Base-by-base conservation (phyloP, 495 filamentous ascomycete species). In the Penicillium angulare region DNA sequence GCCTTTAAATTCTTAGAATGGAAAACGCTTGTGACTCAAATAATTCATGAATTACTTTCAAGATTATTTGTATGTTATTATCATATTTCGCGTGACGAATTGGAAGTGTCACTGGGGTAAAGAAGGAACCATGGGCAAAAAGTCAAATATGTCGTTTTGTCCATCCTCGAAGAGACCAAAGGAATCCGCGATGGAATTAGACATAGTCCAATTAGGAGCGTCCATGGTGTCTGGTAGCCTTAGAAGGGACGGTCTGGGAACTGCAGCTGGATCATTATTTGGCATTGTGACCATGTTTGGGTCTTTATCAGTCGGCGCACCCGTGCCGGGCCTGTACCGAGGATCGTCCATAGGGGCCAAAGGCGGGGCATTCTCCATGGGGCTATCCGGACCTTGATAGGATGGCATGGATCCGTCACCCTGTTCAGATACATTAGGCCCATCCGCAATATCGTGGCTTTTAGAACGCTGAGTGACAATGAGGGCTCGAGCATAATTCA, bases 91-190 rank as follows among this genome's bases (percentile, higher is more conserved):
- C n/a, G n/a, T n/a, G n/a, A n/a, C n/a, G n/a, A 16, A 5, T 5
- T 23, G 12, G 8, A 0, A 17, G 7, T 21, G 20, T 41, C 59
- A 68, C 45, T 59, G 56, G 21, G 69, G 66, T 43, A 72, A 60
- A 29, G 64, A 64, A n/a, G 69, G 68, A 68, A 73, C 71, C 49
- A 65, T 66, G 16, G 69, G 71, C 23, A 74, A 53, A 45, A 74
- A 74, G 46, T 74, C 71, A 53, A 74, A 74, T 21, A 74, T 64
- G 41, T 74, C 71, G 39, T 69, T 73, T 48, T 74, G 71, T 2
- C 65, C 71, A 43, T 74, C 71, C 31, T 74, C 71, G 31, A 74
- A 74, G n/a, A 74, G 58, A 10, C 70, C 71, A 47, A 74, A 74
- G 3, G 71, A 74, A 32, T 74, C 69, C 12, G 71, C 69, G 49